Evolutionary conservation across 495 filamentous ascomycete genomes (phyloP), one percentile per base, ranked within the genome.

Genomic region (Aspergillus biplanus): DNA sequence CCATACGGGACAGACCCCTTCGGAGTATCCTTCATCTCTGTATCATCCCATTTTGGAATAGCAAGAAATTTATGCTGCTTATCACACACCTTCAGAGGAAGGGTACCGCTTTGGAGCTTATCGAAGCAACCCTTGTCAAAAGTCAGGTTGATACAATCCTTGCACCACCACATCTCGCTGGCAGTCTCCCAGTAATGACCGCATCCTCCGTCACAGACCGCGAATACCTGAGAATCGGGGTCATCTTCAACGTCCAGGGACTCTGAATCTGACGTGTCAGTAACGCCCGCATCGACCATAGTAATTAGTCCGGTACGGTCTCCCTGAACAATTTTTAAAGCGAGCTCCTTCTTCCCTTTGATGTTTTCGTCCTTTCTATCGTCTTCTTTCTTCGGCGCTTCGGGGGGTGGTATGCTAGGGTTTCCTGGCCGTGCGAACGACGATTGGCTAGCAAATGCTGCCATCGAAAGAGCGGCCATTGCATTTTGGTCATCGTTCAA

Each of bases 11-110:
- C 73, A 67, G 65, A 64, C 6, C 73, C 72, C 62, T 62, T 59
- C 9, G 69, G 55, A 55, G 69, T 39, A 7, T 37, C 47, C 49
- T 68, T 21, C 8, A 57, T 55, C 31, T 68, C 48, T 2, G 37
- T 64, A 12, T 48, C 21, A 55, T 82, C 79, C 65, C 71, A 79
- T 4, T 50, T 61, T 6, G 78, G 71, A 34, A 82, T 53, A 52
- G 70, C 61, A 7, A 80, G 48, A 59, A 78, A 78, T 12, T 70
- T 62, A 65, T 82, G 79, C 2, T 68, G 54, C 58, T 73, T 73
- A 52, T 63, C 68, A 52, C 79, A 82, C 6, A 69, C 60, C n/a
- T 69, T 68, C 42, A 59, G 50, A 13, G 62, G 57, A 6, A 77
- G 33, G 11, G 72, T 67, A 12, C 67, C 78, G 5, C 62, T 59